These are phyloP conservation scores for Chaetomium sp. DNA, from an alignment of 2,329 filamentous ascomycete genomes.

Conservation along the genomic window DNA sequence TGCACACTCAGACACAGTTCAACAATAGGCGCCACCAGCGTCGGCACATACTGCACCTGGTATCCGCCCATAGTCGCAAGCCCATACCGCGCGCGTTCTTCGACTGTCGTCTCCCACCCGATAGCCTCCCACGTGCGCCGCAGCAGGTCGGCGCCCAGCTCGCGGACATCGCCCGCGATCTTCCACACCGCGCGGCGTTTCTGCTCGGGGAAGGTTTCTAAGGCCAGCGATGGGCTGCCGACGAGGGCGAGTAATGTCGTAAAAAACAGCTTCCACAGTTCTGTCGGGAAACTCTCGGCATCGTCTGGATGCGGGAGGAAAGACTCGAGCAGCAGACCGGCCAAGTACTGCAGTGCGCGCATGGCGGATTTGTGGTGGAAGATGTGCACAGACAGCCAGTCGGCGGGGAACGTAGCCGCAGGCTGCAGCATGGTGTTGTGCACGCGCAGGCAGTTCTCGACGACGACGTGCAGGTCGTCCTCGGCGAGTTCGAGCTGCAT, in stretches of 20 bases:
- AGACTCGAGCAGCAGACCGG: slow-evolving; percentile 69
- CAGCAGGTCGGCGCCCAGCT: slow-evolving; percentile 81
- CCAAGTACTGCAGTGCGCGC: slow-evolving; percentile 75
- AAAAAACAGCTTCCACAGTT: slow-evolving; percentile 92
- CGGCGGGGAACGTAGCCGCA: slow-evolving; percentile 72
- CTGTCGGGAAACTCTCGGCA: slow-evolving; percentile 84
- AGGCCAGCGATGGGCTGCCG: slow-evolving; percentile 76
- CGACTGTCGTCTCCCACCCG: slow-evolving; percentile 83
- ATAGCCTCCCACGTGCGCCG: slow-evolving; percentile 88
- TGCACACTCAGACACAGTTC: slow-evolving; percentile 94
- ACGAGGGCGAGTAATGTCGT: slow-evolving; percentile 82
- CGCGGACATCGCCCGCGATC: slow-evolving; percentile 91
- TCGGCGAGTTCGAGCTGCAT: slow-evolving; percentile 70
- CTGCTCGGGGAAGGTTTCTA: slow-evolving; percentile 96
- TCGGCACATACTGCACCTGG: slow-evolving; percentile 95
- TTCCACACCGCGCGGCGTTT: slow-evolving; percentile 97
- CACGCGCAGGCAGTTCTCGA: slow-evolving; percentile 74
- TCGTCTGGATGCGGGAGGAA: slow-evolving; percentile 87
- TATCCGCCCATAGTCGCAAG: slow-evolving; percentile 86
- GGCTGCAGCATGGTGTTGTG: slow-evolving; percentile 84
- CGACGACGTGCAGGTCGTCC: slow-evolving; percentile 65
- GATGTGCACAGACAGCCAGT: slow-evolving; percentile 90
- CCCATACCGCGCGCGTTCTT: slow-evolving; percentile 72
- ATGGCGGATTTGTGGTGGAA: slow-evolving; percentile 89
- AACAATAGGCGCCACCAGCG: slow-evolving; percentile 83